Evolutionary conservation across 306 rosid species (phyloP).

Genomic region (Vachellia pachyceras): DNA sequence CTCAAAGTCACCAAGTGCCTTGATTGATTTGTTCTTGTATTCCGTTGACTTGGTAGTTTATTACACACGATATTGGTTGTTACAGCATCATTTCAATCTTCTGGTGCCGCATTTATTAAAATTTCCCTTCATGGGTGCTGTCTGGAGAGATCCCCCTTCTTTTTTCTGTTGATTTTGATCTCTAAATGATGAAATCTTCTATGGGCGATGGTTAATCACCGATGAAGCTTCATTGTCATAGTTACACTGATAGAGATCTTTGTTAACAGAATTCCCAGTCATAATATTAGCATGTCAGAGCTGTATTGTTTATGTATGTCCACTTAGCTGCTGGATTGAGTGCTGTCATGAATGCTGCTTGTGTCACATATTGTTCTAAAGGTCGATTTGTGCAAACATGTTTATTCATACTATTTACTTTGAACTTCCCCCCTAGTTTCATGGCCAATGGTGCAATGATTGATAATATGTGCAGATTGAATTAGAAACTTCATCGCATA

Average conservation of each 20-base stretch:
- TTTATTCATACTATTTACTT: background rate
- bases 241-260: conserved; percentile 63
- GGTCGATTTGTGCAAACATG: background rate
- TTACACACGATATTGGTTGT: background rate
- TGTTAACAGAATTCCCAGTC: background rate
- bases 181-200: conserved; percentile 51
- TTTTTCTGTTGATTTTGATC: conserved; percentile 29
- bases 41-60: conserved; percentile 3
- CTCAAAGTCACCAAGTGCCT: background rate
- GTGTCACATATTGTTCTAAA: background rate
- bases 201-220: conserved; percentile 41
- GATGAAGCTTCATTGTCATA: conserved; percentile 57
- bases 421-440: background rate
- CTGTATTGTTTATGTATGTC: no score
- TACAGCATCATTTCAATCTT: background rate
- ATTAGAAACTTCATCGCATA: background rate
- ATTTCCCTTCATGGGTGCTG: background rate
- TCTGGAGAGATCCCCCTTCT: background rate
- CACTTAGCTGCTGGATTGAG: background rate
- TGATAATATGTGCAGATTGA: background rate
- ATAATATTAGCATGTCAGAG: background rate
- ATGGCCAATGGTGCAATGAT: background rate
- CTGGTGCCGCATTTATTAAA: background rate
- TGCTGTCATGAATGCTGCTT: background rate
- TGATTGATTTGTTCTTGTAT: background rate